phyloP scores from a whole-genome alignment of 2,329 filamentous ascomycete genomes.

The Proliferodiscus dingleyae region DNA sequence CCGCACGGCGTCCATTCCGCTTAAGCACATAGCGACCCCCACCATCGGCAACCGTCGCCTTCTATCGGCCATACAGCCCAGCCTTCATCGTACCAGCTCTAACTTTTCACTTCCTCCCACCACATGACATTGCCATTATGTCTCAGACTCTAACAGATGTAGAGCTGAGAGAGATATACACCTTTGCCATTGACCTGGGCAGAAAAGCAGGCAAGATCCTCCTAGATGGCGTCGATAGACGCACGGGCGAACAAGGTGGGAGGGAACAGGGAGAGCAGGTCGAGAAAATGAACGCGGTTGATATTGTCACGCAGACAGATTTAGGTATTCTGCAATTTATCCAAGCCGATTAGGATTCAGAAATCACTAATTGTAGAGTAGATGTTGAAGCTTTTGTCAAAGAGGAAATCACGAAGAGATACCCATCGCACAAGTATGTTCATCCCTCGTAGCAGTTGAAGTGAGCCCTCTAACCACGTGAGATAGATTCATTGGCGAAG shows the following conservation, averaged over 20 bases:
- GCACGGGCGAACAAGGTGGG: slow-evolving; percentile 39
- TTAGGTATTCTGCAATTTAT: slow-evolving; percentile 50
- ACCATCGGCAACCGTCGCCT: slow-evolving; percentile 12
- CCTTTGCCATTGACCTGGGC: slow-evolving; percentile 65
- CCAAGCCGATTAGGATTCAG: slow-evolving; percentile 34
- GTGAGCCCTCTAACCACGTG: no score
- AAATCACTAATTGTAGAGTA: slow-evolving; percentile 36
- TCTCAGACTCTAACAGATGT: slow-evolving; percentile 17
- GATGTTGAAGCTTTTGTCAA: slow-evolving; percentile 70
- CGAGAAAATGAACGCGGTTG: slow-evolving; percentile 72
- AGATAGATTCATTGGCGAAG: slow-evolving; percentile 68
- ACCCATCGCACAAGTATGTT: slow-evolving; percentile 60
- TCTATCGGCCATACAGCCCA: slow-evolving; percentile 5
- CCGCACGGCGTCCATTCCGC: no score
- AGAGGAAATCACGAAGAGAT: slow-evolving; percentile 50
- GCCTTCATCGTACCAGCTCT: neutral
- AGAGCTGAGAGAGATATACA: slow-evolving; percentile 61
- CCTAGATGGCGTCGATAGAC: slow-evolving; percentile 55
- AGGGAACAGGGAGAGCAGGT: slow-evolving; percentile 25
- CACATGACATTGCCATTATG: slow-evolving; percentile 9
- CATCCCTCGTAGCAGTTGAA: no score
- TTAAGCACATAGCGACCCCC: slow-evolving; percentile 1
- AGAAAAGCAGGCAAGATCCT: slow-evolving; percentile 66
- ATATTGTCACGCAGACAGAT: slow-evolving; percentile 74
- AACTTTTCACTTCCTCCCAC: neutral